Conservation (phyloP, 768 basidiomycete genomes). For the Russula foetens region DNA sequence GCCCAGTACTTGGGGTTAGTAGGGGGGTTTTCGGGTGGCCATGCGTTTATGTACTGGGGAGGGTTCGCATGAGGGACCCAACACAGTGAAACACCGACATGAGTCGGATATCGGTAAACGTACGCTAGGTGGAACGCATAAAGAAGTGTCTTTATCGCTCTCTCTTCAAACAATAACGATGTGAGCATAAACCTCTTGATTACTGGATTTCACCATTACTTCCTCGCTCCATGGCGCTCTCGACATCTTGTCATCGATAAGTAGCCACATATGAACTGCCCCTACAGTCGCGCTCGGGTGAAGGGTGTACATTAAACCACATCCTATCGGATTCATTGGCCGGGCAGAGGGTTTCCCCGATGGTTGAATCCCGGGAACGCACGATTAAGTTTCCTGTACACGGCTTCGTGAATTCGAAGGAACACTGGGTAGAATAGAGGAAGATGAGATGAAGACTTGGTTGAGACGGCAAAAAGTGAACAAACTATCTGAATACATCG, state of each 20-base stretch:
- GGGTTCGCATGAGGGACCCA: neutral
- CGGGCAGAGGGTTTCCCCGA: neutral
- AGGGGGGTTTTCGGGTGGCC: neutral
- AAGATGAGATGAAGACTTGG: neutral
- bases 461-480: neutral
- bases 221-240: neutral
- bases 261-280: neutral
- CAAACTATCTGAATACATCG: neutral
- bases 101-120: neutral
- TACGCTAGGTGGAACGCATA: neutral
- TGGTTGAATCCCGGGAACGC: neutral
- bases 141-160: neutral
- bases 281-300: neutral
- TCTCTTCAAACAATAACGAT: neutral
- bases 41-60: too few relatives aligned
- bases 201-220: neutral
- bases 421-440: too few relatives aligned
- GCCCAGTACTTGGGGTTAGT: too few relatives aligned
- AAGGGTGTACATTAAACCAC: too few relatives aligned
- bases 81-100: neutral
- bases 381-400: neutral
- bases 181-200: neutral
- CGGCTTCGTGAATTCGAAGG: too few relatives aligned
- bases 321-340: neutral
- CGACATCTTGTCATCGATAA: neutral